A percentile compares a stretch with the other conserved stretches of the same genome.
These are phyloP conservation scores for Fraxinus ornus DNA, from an alignment of 305 asterid species.

Conservation along the genomic window DNA sequence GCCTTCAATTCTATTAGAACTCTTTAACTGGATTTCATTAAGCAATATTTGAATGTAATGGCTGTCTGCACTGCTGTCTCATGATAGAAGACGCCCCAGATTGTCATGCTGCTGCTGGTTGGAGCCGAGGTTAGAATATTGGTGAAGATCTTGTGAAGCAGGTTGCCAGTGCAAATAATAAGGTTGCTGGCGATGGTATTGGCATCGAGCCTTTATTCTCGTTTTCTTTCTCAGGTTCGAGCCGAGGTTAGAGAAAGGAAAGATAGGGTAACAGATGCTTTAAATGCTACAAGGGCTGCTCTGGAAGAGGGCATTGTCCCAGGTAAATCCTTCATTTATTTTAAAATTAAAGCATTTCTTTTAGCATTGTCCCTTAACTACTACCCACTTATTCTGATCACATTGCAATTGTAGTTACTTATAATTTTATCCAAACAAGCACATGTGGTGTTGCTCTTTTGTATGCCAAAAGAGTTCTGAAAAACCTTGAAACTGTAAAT, in stretches of 20 bases:
- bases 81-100: constrained; percentile 15
- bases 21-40: not conserved
- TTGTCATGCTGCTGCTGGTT: constrained; percentile 2
- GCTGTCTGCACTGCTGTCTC: not conserved
- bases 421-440: too few species aligned
- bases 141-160: too few species aligned
- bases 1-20: not conserved
- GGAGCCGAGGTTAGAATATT: too few species aligned
- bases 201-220: too few species aligned
- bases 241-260: constrained; percentile 88
- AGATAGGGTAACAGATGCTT: constrained; percentile 90
- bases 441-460: constrained; percentile 66
- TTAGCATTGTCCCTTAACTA: too few species aligned
- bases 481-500: constrained; percentile 55
- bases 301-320: too few species aligned
- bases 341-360: too few species aligned
- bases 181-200: too few species aligned
- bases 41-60: not conserved
- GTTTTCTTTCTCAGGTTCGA: constrained; percentile 55
- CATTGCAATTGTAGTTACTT: not conserved
- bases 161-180: too few species aligned
- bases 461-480: constrained; percentile 64
- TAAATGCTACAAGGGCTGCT: constrained; percentile 76
- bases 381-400: too few species aligned
- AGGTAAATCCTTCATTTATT: too few species aligned